Evolutionary conservation across 495 filamentous ascomycete genomes (phyloP), one percentile per base, ranked within the genome.

Genomic region (Astrothelium macrocarpum): DNA sequence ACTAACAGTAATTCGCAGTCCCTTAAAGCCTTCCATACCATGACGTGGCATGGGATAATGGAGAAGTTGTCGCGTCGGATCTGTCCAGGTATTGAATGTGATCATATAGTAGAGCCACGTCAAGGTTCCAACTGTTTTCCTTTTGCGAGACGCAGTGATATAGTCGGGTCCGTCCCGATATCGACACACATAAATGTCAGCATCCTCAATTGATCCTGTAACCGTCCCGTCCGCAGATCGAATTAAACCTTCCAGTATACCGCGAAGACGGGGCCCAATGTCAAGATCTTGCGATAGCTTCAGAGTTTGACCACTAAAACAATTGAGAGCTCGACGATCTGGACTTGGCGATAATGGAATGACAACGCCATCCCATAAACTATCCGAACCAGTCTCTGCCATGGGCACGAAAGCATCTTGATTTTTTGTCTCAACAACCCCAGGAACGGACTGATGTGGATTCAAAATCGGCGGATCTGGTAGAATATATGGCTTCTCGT

Each of bases 21-120:
- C 79, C 65, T 88, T 72, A 71, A 97, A 96, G 1, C 89, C 92
- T 0, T 88, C 86, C 20, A 99, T 83, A 1, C 87, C 87, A 1
- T 82, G 73, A 32, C 81, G 82, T 28, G 90, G 86, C 45, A 94
- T 70, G 1, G 94, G 94, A 70, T 97, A 99, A 71, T 97, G 94
- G 25, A 99, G 78, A 7, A 97, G 78, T 59, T 90, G 83, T 23
- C 82, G 80, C 62, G 90, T 75, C 7, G 94, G 92, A 18, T 85
- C 89, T 1, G 90, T 92, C 87, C 90, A 99, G 59, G 84, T 80
- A 70, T 95, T 90, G 70, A 89, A 84, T 1, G 88, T 90, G 71
- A 97, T 94, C 36, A 97, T 74, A 74, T 93, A 83, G 70, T 94
- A 97, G 0, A 99, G 77, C 94, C 94, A 99, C 2, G 90, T 84